Evolutionary conservation across 805 yeast species (phyloP).

Genomic region (Wickerhamomyces kurtzmanii): DNA sequence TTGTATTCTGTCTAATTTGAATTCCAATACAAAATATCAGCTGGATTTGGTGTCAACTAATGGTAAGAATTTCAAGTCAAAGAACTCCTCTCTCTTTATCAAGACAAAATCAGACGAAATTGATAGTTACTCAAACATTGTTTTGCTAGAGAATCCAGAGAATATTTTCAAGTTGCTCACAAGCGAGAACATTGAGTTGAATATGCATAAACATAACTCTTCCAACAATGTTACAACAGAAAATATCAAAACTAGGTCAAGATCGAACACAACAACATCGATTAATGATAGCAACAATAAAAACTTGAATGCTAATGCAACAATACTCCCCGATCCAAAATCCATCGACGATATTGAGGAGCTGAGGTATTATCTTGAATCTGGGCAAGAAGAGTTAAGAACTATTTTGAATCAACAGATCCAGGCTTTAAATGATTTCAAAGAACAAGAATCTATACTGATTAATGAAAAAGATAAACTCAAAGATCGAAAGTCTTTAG

Average conservation of each 20-base stretch:
- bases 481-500: constrained; percentile 27
- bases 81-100: constrained; percentile 28
- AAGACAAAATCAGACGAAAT: constrained; percentile 22
- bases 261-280: constrained; percentile 24
- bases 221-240: constrained; percentile 13
- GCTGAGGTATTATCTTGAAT: constrained; percentile 28
- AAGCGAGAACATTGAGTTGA: constrained; percentile 20
- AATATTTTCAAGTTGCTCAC: constrained; percentile 23
- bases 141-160: constrained; percentile 26
- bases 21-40: constrained; percentile 27
- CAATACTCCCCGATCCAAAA: constrained; percentile 10
- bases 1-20: constrained; percentile 21
- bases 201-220: constrained; percentile 17
- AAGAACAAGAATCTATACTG: constrained; percentile 26
- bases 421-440: constrained; percentile 23
- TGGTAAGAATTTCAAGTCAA: constrained; percentile 27
- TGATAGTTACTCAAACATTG: constrained; percentile 10
- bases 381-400: constrained; percentile 30
- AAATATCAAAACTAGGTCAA: constrained; percentile 19
- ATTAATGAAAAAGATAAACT: constrained; percentile 25
- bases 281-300: constrained; percentile 5
- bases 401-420: constrained; percentile 22
- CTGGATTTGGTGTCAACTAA: constrained; percentile 33
- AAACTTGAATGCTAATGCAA: constrained; percentile 6
- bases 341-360: constrained; percentile 30